Conservation (phyloP, 139 green algal genomes). For the Spirogloea muscicola region DNA sequence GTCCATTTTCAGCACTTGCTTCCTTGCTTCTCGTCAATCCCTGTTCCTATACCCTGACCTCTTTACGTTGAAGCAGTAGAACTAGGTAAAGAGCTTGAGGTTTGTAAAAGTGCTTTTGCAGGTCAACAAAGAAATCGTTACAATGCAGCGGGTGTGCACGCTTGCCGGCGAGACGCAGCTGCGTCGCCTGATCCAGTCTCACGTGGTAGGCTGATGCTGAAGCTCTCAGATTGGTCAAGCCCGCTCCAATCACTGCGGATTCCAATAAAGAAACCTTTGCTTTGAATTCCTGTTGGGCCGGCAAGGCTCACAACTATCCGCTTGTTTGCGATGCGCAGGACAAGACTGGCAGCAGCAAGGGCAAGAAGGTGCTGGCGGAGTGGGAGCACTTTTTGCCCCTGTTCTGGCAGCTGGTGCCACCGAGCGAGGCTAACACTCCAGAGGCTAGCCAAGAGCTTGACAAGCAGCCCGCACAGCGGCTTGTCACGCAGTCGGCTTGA, state of each 20-base stretch:
- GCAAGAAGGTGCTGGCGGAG: constrained; percentile 67
- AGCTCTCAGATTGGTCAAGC: no score
- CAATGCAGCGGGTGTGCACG: constrained; percentile 83
- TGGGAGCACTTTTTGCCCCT: constrained; percentile 70
- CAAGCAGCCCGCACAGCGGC: neutral
- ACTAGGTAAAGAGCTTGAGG: no score
- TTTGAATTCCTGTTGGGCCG: no score
- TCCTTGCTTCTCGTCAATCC: no score
- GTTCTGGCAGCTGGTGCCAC: constrained; percentile 98
- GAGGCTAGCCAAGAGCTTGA: constrained; percentile 52
- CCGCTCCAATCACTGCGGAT: no score
- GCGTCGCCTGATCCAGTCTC: constrained; percentile 69
- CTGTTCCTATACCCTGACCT: no score
- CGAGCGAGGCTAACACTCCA: constrained; percentile 68
- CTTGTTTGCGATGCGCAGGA: no score
- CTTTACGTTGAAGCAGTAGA: no score
- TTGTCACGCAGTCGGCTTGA: constrained; percentile 17
- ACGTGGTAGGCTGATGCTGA: constrained; percentile 58
- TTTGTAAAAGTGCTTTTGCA: no score
- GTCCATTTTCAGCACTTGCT: no score
- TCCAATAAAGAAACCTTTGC: no score
- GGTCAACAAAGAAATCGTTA: constrained; percentile 96
- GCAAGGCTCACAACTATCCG: no score
- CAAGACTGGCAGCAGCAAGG: constrained; percentile 73
- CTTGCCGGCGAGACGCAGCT: constrained; percentile 82